Base-by-base conservation (phyloP, 2,329 filamentous ascomycete species). In the Clonostachys chloroleuca region DNA sequence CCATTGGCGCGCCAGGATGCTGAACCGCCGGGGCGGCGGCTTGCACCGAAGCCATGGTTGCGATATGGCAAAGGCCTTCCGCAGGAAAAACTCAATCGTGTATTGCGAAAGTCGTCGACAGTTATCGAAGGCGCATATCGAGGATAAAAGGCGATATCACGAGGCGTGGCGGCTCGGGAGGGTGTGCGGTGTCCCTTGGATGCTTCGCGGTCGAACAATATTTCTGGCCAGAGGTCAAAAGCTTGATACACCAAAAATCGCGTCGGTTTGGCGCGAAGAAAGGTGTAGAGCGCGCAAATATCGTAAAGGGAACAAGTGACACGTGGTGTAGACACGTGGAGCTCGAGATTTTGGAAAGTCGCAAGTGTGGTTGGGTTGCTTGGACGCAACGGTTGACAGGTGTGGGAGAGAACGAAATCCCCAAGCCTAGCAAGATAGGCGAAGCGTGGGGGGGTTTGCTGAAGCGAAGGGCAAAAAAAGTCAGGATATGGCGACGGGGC, bases 1-100 rank as follows among this genome's bases (percentile, higher is more conserved):
- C 78, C 64, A 91, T 74, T 51, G 75, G 74, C 50, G 73, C 75
- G 57, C 80, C 81, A 53, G 80, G 79, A 63, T 85, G 78, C 66
- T 86, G 81, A 67, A 87, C 80, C 58, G 81, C 80, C 53, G 85
- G 81, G 54, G 83, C 77, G 17, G 36, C 14, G 59, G 82, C 71
- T 72, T 94, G 89, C 61, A 91, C 83, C 53, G 88, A 92, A 66
- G 89, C 85, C 89, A 95, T 95, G 61, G 50, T 78, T 40, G 42
- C 40, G n/a, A n/a, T 33, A 53, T 47, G 40, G 51, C 45, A 44
- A 49, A 52, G 45, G 49, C 44, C 47, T 46, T 59, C 47, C 48
- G 49, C 43, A 50, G 46, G 52, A 46, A 57, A 60, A 54, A 54
- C 51, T 55, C 48, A 51, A 54, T 56, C 52, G 40, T 56, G 51